phyloP scores from a whole-genome alignment of 306 rosid species.

The Cucurbita pepo region DNA sequence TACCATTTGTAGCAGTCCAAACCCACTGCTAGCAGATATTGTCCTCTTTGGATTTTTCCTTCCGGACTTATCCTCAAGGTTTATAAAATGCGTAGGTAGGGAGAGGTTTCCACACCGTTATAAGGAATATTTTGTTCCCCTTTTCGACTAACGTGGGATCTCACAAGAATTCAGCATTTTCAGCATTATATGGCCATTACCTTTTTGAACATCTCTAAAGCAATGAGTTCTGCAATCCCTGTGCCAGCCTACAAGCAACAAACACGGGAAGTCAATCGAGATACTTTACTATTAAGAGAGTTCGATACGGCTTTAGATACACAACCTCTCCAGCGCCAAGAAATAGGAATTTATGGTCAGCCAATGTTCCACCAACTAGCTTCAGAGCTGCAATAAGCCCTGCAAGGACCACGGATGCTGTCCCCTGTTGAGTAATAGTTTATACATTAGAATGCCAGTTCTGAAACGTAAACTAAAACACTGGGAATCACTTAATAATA shows the following conservation, averaged over 20 bases:
- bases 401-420: constrained; percentile 90
- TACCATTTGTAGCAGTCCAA: no score
- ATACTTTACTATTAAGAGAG: no score
- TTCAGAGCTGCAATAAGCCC: constrained; percentile 68
- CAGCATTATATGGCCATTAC: constrained; percentile 9
- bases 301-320: neutral
- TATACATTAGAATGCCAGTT: neutral
- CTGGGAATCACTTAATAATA: neutral
- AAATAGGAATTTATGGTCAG: constrained; percentile 69
- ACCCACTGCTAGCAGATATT: no score
- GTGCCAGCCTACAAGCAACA: constrained; percentile 78
- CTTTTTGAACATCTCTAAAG: constrained; percentile 72
- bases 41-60: no score
- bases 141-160: no score
- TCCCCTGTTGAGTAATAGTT: constrained; percentile 38
- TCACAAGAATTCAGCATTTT: neutral
- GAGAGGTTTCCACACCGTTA: no score
- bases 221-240: constrained; percentile 92
- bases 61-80: no score
- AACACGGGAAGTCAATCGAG: neutral
- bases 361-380: constrained; percentile 53
- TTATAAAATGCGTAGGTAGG: no score
- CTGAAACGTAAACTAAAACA: neutral
- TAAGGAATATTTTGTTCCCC: no score
- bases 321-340: constrained; percentile 97